phyloP scores from a whole-genome alignment of 2,329 filamentous ascomycete genomes.

The Talaromyces sp. region DNA sequence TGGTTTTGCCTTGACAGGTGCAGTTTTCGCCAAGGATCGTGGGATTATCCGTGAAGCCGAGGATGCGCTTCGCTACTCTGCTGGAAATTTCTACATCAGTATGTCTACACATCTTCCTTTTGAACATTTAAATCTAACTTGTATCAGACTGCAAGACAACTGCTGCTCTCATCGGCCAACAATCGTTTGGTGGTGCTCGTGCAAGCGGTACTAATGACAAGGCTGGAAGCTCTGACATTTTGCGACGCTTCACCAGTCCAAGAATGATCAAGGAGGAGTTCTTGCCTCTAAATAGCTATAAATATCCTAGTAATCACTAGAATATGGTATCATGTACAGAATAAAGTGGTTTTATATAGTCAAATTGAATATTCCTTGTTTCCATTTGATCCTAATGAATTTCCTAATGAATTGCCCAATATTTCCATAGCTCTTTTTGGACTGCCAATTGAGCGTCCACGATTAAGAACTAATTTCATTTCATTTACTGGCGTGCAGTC shows the following conservation, averaged over 20 bases:
- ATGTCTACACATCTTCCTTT: slow-evolving; percentile 8
- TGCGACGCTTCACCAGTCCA: slow-evolving; percentile 62
- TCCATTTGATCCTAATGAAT: not conserved
- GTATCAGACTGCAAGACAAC: slow-evolving; percentile 46
- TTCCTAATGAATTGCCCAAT: not conserved
- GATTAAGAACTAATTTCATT: not conserved
- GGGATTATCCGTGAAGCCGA: slow-evolving; percentile 30
- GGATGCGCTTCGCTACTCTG: slow-evolving; percentile 31
- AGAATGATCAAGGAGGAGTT: slow-evolving; percentile 74
- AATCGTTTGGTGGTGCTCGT: slow-evolving; percentile 64
- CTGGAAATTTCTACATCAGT: slow-evolving; percentile 41
- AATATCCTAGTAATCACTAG: slow-evolving; percentile 61
- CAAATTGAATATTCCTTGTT: not conserved
- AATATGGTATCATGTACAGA: not conserved
- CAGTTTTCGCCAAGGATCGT: slow-evolving; percentile 37
- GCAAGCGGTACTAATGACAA: slow-evolving; percentile 70
- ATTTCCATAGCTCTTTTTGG: no score
- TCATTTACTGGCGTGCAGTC: not conserved
- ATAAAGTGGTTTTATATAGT: not conserved
- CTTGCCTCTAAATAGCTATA: slow-evolving; percentile 54
- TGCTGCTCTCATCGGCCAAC: slow-evolving; percentile 66
- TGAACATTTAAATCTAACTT: not conserved
- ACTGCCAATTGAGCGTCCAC: no score
- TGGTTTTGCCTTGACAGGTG: slow-evolving; percentile 34
- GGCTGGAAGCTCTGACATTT: slow-evolving; percentile 59